Evolutionary conservation across 83 land plant genomes (phyloP).

Genomic region (Picea mariana): DNA sequence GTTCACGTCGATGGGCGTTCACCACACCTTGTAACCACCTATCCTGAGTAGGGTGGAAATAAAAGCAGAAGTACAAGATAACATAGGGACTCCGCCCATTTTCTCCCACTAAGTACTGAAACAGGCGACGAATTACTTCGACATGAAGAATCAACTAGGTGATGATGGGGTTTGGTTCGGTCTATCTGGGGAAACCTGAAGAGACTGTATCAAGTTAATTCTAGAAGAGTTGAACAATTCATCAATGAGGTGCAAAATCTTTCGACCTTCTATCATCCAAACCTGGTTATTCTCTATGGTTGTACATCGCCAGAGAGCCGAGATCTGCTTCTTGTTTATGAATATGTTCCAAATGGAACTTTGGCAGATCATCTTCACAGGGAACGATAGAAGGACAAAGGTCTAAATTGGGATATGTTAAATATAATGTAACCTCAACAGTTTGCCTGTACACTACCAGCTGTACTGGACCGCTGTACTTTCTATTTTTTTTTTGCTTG

Average conservation of each 20-base stretch:
- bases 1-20: no score
- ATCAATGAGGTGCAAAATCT: conserved; percentile 42
- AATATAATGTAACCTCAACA: no score
- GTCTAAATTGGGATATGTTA: conserved; percentile 22
- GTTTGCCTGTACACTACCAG: no score
- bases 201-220: conserved; percentile 25
- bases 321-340: conserved; percentile 45
- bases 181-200: conserved; percentile 44
- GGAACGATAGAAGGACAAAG: conserved; percentile 9
- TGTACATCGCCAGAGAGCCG: conserved; percentile 26
- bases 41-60: no score
- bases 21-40: no score
- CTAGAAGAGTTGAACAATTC: conserved; percentile 47
- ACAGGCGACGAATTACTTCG: conserved; percentile 42
- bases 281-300: conserved; percentile 54
- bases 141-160: conserved; percentile 31
- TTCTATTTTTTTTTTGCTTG: no score
- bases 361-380: conserved; percentile 45
- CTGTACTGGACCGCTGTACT: no score
- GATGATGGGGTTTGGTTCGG: conserved; percentile 50
- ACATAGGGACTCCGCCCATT: not conserved
- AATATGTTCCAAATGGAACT: conserved; percentile 47
- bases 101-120: conserved; percentile 36
- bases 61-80: not conserved
- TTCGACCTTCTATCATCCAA: conserved; percentile 39